phyloP scores from a whole-genome alignment of 345 rosid species.

The Eucalyptus tenuipes region DNA sequence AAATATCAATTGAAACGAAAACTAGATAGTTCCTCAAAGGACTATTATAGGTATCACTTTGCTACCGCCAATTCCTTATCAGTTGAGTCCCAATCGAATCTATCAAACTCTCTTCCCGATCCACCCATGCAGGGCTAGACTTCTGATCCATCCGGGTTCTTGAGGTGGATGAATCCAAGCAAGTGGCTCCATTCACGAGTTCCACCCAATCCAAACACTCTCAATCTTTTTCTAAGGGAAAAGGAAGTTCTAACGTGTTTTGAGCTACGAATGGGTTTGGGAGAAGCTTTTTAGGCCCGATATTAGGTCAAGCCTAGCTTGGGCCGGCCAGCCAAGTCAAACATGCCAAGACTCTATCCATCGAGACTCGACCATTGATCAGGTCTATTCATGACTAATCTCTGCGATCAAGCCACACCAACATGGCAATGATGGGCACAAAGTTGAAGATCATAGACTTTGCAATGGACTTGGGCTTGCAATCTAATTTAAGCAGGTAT shows the following conservation, averaged over 20 bases:
- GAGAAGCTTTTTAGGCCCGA: not conserved
- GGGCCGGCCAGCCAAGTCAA: not conserved
- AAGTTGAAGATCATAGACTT: not conserved
- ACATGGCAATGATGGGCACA: not conserved
- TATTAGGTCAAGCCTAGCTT: not conserved
- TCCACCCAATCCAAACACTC: not conserved
- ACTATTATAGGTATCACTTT: not conserved
- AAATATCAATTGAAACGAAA: not conserved
- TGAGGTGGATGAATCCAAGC: not conserved
- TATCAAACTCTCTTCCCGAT: not conserved
- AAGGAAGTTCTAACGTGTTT: not conserved
- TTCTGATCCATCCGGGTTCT: not conserved
- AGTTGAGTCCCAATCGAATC: not conserved
- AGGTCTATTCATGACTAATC: not conserved
- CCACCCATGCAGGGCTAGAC: not conserved
- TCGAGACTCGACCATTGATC: not conserved
- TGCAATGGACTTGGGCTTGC: not conserved
- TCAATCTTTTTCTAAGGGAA: not conserved
- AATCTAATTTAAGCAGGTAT: not conserved
- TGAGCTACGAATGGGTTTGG: not conserved
- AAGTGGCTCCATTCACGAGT: not conserved
- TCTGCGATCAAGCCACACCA: not conserved
- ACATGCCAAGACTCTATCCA: not conserved
- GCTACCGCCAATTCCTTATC: accelerated
- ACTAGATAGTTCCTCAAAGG: accelerated